Evolutionary conservation across 2,329 filamentous ascomycete species (phyloP), one percentile per base, ranked within the genome.

Genomic region (Talaromyces amestolkiae): DNA sequence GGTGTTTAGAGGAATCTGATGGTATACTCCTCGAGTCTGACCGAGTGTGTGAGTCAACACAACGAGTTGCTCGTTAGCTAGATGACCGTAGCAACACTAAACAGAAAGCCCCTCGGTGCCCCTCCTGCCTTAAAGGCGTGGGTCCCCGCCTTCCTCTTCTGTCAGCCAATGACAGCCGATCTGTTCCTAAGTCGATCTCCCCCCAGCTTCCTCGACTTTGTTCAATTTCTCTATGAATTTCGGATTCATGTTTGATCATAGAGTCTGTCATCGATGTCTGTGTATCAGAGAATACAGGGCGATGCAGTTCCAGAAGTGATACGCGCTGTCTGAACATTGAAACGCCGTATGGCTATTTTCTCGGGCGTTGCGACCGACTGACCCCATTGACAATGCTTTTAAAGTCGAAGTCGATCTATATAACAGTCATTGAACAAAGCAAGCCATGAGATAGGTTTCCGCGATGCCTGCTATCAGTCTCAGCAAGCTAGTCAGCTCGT

Each of bases 41-140:
- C 27, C 11, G 15, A 47, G 10, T 24, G 11, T 24, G 22, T 24
- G 22, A 27, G 47, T 51, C 24, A 31, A 27, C 31, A 31, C 27
- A 31, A 31, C 27, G 4, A 31, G 27, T 31, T 31, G 27, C 27
- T 31, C 1, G 4, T 31, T 31, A 31, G 27, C 27, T 31, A 31
- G 27, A 31, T 31, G 27, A 31, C 4, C 5, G 27, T 5, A 31
- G 27, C 27, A 27, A 11, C 24, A 9, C 53, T 24, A 35, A 19
- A 54, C n/a, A 37, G 19, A 24, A 41, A 39, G 53, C 53, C 53
- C 53, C 53, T 56, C 53, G 33, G 19, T 56, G 33, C 53, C 53
- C 53, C 53, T 56, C 53, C 53, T 56, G 53, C 53, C 53, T 56
- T 37, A 9, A 56, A 37, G n/a, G n/a, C 53, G 53, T 56, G 53